Evolutionary conservation across 768 basidiomycete genomes (phyloP).

Genomic region (Phylloporus sp.): DNA sequence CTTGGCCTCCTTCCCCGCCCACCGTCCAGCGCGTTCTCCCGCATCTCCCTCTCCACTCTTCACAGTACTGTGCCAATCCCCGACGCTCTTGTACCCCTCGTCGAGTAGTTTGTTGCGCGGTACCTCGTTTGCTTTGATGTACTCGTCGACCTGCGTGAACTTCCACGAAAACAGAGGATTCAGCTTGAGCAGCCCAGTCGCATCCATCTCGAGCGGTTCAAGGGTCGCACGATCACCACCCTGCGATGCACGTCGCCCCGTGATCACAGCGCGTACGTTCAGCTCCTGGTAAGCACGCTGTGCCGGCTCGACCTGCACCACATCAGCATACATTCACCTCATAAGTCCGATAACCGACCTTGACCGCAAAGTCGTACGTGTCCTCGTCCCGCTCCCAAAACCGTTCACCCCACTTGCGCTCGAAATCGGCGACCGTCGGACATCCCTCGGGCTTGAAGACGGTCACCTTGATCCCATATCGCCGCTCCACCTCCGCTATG

Average conservation of each 20-base stretch:
- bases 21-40: conserved; percentile 83
- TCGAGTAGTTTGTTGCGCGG: conserved; percentile 84
- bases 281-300: conserved; percentile 79
- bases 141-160: conserved; percentile 78
- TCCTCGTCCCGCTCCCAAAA: conserved; percentile 88
- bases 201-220: conserved; percentile 84
- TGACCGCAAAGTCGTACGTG: conserved; percentile 87
- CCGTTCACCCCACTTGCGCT: conserved; percentile 67
- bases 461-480: conserved; percentile 68
- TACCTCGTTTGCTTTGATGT: conserved; percentile 75
- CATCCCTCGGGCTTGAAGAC: conserved; percentile 78
- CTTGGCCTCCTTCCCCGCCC: conserved; percentile 81
- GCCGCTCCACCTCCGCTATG: conserved; percentile 71
- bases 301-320: conserved; percentile 83
- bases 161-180: conserved; percentile 92
- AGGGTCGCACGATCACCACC: conserved; percentile 84
- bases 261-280: conserved; percentile 81
- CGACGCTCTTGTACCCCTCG: conserved; percentile 91
- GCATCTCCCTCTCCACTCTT: conserved; percentile 60
- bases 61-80: conserved; percentile 96
- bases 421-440: conserved; percentile 65
- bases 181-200: conserved; percentile 85
- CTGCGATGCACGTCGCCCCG: conserved; percentile 91
- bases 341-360: conserved; percentile 47
- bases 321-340: neutral